A percentile compares a stretch with the other conserved stretches of the same genome.
Evolutionary conservation across 169 alveolate genomes (phyloP).

Genomic region (Plasmodium sp.): DNA sequence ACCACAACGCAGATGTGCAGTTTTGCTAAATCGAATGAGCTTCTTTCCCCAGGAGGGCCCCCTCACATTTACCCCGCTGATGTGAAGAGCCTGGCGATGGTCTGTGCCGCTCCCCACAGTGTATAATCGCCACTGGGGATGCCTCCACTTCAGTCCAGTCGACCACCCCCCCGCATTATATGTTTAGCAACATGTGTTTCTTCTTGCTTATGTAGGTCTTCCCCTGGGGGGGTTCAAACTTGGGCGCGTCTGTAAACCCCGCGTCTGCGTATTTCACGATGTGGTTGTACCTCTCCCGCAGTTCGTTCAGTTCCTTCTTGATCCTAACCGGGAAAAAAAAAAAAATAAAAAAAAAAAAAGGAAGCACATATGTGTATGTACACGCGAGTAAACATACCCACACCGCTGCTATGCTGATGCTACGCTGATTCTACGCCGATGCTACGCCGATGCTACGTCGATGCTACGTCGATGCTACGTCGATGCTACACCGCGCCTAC

Average conservation of each 20-base stretch:
- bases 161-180: not conserved
- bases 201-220: not conserved
- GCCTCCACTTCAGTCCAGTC: not conserved
- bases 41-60: not conserved
- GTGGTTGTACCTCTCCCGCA: slow-evolving; percentile 41
- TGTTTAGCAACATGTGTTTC: slow-evolving; percentile 5
- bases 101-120: not conserved
- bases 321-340: slow-evolving; percentile 1
- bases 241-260: not conserved
- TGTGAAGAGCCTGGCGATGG: not conserved
- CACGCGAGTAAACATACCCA: not conserved
- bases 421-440: too few species aligned
- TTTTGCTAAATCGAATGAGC: not conserved
- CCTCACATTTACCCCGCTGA: not conserved
- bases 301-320: slow-evolving; percentile 47
- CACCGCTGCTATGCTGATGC: too few species aligned
- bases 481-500: not conserved
- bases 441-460: not conserved
- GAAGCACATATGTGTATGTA: not conserved
- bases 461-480: not conserved
- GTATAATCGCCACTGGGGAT: not conserved
- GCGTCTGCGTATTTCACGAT: slow-evolving; percentile 3
- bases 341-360: not conserved
- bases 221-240: not conserved
- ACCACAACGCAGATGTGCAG: not conserved